Evolutionary conservation across 345 rosid species (phyloP), one percentile per base, ranked within the genome.

Genomic region (Psidium friedrichsthalianum): DNA sequence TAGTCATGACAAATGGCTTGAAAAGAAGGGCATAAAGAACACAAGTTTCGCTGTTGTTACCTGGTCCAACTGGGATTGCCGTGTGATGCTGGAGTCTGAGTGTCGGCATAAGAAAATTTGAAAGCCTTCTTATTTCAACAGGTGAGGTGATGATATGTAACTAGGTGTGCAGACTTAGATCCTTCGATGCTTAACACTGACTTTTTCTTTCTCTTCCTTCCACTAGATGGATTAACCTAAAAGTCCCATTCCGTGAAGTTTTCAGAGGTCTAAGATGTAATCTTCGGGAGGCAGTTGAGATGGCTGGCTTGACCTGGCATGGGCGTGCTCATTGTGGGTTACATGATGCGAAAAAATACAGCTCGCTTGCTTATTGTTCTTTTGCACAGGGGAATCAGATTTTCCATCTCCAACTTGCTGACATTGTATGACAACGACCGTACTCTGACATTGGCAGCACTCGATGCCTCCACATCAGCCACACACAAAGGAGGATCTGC

Each of bases 41-140:
- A 78, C 89, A 20, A 91, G 87, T 83, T 91, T 91, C 53, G 93
- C 89, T 51, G 88, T 89, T 55, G 93, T 91, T 32, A 89, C 93
- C 56, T 91, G 93, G 93, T 88, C 93, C 6, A 90, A 89, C 78
- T 91, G 93, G 91, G 93, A 91, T 86, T 91, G 93, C 82, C 89
- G 87, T 36, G 91, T 91, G 85, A 89, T 91, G 93, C 69, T 91
- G 91, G 93, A 91, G 85, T 89, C 93, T 4, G 93, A 89, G 86
- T 89, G 93, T 84, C 90, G 91, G 52, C 88, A 84, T 78, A 91
- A 91, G 88, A 91, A 91, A 56, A 91, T 91, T 82, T 84, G 87
- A 55, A 89, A 89, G 82, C 93, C 93, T n/a, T 87, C 89, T 32
- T 91, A 91, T 76, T 91, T 91, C 83, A 91, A 91, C 86, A 78